Conservation (phyloP, 495 filamentous ascomycete species). For the Cladorrhinum samala region DNA sequence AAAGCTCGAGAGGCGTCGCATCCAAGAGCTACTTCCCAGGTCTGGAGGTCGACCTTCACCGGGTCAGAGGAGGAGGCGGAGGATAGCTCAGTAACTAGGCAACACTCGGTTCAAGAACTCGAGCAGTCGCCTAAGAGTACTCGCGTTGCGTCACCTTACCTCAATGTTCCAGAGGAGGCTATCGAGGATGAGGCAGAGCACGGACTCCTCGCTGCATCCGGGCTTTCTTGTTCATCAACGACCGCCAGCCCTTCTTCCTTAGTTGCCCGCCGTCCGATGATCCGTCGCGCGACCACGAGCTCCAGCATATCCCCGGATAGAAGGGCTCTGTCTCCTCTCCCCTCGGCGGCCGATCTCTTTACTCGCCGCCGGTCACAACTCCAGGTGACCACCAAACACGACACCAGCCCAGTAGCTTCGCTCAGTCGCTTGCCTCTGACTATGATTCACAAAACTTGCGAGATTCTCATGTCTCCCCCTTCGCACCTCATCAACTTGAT, state of each 20-base stretch:
- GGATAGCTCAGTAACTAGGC: constrained; percentile 5
- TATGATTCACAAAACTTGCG: constrained; percentile 67
- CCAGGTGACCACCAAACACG: background rate
- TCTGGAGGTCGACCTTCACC: constrained; percentile 9
- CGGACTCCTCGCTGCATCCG: background rate
- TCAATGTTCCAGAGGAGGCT: constrained; percentile 2
- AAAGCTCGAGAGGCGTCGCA: constrained; percentile 17
- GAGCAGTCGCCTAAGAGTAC: constrained; percentile 6
- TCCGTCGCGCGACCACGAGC: constrained; percentile 28
- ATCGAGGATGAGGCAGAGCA: constrained; percentile 9
- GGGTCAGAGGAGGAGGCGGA: constrained; percentile 7
- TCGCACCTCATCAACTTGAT: constrained; percentile 69
- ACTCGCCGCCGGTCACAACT: constrained; percentile 33
- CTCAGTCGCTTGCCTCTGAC: constrained; percentile 55
- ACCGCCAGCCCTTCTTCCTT: background rate
- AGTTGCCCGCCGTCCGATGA: constrained; percentile 9
- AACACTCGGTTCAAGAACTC: constrained; percentile 10
- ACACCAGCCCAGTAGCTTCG: constrained; percentile 23
- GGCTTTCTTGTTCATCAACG: constrained; percentile 3
- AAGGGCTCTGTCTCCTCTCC: constrained; percentile 64
- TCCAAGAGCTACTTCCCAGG: constrained; percentile 22
- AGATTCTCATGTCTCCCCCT: constrained; percentile 69
- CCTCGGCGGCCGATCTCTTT: constrained; percentile 59
- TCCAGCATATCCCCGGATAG: constrained; percentile 45
- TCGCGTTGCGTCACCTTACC: background rate